Evolutionary conservation across 148 eudicot genomes (phyloP), one percentile per base, ranked within the genome.

Genomic region (Spergularia marina): DNA sequence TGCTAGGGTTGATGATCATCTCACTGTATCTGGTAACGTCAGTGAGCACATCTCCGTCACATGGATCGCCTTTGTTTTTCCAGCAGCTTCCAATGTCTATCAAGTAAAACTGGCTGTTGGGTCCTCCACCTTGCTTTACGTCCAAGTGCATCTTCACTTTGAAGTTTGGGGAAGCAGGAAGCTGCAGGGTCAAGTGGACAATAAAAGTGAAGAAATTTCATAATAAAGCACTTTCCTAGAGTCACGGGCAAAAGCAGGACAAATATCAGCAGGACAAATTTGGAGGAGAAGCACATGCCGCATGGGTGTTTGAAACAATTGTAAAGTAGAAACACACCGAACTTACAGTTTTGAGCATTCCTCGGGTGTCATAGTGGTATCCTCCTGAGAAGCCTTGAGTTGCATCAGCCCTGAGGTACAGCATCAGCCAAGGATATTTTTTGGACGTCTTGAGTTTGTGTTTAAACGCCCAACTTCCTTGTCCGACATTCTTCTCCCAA

Each of bases 51-150:
- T 91, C 91, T 10, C 97, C 97, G 30, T 91, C 88, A 36, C 97
- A 91, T 17, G 89, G 87, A 1, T 69, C 47, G 8, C 97, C 97
- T 55, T 87, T 81, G 85, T 91, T 90, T 76, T 91, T 91, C 97
- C 97, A 91, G 75, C 97, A 91, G 74, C 97, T 91, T 15, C 97
- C 97, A 11, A 91, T 91, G 76, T 91, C 97, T 11, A 88, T 81
- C 65, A 91, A 67, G 86, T 91, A 91, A 76, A 91, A 91, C 70
- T 91, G 97, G 83, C 94, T 91, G 83, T 88, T 90, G 14, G 94
- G 79, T 65, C 97, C 97, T 80, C 97, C 97, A 5, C 97, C 97
- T 80, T 80, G 74, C 75, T 84, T 90, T 72, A 91, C 84, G 72
- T 91, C 92, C 75, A 91, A 79, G 53, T 79, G 88, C 72, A 91